Base-by-base conservation (phyloP, 208 protist species). In the Wallacemonas collosoma region DNA sequence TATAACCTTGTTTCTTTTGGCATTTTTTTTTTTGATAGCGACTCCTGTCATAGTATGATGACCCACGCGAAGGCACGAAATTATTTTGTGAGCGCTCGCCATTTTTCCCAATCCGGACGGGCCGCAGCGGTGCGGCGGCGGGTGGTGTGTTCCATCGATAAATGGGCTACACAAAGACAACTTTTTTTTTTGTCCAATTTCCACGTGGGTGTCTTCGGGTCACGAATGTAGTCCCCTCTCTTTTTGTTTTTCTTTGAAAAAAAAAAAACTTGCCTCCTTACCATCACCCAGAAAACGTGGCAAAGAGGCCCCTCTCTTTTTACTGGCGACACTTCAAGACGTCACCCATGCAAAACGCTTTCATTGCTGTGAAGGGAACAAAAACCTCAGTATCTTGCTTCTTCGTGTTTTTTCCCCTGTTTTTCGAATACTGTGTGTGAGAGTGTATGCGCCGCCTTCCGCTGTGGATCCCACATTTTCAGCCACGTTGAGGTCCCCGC, bases 21-120 rank as follows among this genome's bases (percentile, higher is more conserved):
- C 68, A 71, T 79, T 82, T 79, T 63, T 57, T 53, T 66, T 67
- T 67, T 44, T 65, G 11, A 57, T 51, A 70, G 40, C 39, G 45
- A 43, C 36, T 62, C 56, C 56, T 40, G 17, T 62, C 43, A 41
- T n/a, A n/a, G 51, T 6, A 56, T 6, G 0, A 26, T 56, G 51
- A n/a, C 14, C 14, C 45, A 6, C 1, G 0, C 12, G 12, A 50
- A 50, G 45, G 12, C 45, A 12, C 6, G 12, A 50, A 50, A 50
- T 50, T 6, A 50, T 14, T 50, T 12, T 14, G 12, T 50, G 12
- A 50, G 0, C 12, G 6, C 45, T 14, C 45, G 8, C 45, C 6
- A 50, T 14, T 12, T 50, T 50, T 50, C 45, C 26, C 26, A 26
- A 0, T 26, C 26, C 26, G 26, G 26, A 26, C 26, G 26, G 26